Evolutionary conservation across 176 grass and related monocot genomes (phyloP).

Genomic region (Phoenix roebelenii): DNA sequence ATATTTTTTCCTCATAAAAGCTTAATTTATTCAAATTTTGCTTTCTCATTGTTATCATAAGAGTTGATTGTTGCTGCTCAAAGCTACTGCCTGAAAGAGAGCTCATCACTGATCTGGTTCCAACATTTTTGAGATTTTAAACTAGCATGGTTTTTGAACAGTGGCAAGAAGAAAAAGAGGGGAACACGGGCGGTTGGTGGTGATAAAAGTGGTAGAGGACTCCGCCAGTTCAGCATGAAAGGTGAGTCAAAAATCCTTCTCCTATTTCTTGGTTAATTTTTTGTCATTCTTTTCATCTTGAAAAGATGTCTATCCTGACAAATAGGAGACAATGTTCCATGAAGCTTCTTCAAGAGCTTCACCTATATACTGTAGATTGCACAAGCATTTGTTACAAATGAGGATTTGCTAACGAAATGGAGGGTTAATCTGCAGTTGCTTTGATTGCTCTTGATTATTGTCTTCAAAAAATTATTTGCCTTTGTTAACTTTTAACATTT

Average conservation of each 20-base stretch:
- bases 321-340: not conserved
- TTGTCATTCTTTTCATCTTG: too few relatives aligned
- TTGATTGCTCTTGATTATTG: not conserved
- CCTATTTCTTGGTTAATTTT: not conserved
- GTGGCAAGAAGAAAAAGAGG: constrained; percentile 16
- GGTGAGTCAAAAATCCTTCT: not conserved
- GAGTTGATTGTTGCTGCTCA: too few relatives aligned
- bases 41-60: too few relatives aligned
- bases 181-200: not conserved
- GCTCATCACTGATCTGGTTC: too few relatives aligned
- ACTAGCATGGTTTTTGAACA: not conserved
- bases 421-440: not conserved
- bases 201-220: constrained; percentile 20
- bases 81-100: too few relatives aligned
- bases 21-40: too few relatives aligned
- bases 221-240: constrained; percentile 18
- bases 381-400: too few relatives aligned
- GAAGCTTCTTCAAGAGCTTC: not conserved
- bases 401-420: too few relatives aligned
- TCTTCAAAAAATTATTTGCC: not conserved
- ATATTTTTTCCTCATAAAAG: too few relatives aligned
- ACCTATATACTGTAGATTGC: too few relatives aligned
- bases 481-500: not conserved
- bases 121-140: too few relatives aligned
- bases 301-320: not conserved